Percentiles rank a stretch among this genome's conserved stretches.
phyloP scores from a whole-genome alignment of 805 yeast genomes.

The Aciculoconidium aculeatum region DNA sequence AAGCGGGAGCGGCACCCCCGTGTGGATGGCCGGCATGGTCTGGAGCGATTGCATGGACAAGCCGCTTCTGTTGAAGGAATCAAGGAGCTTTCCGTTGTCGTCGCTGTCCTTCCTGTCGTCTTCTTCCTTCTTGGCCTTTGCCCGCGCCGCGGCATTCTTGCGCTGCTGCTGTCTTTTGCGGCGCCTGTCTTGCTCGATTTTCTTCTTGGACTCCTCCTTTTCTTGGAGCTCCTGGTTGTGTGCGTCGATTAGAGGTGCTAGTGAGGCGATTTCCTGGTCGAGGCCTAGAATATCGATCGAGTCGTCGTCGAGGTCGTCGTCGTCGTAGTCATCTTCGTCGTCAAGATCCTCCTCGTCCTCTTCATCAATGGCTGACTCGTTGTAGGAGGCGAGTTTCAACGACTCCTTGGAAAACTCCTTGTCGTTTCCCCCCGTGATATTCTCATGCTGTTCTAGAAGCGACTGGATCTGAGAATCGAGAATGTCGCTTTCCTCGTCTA shows the following conservation, averaged over 20 bases:
- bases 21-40: no score
- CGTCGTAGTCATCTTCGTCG: constrained; percentile 10
- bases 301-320: constrained; percentile 22
- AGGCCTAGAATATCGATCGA: no score
- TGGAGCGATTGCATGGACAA: no score
- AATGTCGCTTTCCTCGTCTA: constrained; percentile 22
- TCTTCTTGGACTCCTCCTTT: constrained; percentile 13
- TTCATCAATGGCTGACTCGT: constrained; percentile 23
- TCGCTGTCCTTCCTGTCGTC: no score
- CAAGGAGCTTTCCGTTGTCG: no score
- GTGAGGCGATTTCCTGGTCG: constrained; percentile 36
- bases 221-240: constrained; percentile 24
- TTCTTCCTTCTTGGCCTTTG: no score
- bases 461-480: constrained; percentile 29
- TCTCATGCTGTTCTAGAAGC: constrained; percentile 20
- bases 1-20: no score
- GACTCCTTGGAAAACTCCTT: constrained; percentile 11
- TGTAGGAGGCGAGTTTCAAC: constrained; percentile 12
- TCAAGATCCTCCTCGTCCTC: constrained; percentile 37
- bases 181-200: background rate
- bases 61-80: no score
- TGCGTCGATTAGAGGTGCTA: constrained; percentile 35
- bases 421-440: constrained; percentile 8
- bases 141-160: no score
- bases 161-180: no score